Conservation (phyloP, 2,329 filamentous ascomycete genomes). For the Microcera coccophila region DNA sequence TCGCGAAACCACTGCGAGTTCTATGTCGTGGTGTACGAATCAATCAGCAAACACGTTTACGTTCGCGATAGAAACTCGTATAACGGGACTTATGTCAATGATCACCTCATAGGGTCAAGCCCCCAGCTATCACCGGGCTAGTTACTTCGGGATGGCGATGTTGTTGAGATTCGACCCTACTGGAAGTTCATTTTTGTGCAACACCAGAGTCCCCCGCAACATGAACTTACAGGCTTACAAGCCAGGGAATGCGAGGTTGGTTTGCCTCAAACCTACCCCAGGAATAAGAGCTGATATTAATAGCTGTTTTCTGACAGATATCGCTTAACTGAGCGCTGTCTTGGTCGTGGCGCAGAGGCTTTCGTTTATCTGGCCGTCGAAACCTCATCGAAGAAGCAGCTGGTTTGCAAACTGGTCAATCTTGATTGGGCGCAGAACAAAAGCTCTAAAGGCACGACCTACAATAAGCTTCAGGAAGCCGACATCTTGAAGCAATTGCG, state of each 20-base stretch:
- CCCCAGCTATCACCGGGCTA: constrained; percentile 38
- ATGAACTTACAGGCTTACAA: constrained; percentile 30
- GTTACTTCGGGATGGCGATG: constrained; percentile 49
- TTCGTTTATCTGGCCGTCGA: constrained; percentile 43
- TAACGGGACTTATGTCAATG: constrained; percentile 53
- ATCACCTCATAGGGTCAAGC: constrained; percentile 39
- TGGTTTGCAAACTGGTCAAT: constrained; percentile 66
- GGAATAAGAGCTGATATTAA: constrained; percentile 1
- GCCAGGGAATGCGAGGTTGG: constrained; percentile 31
- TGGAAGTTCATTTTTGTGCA: constrained; percentile 37
- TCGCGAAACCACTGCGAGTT: constrained; percentile 55
- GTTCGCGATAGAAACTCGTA: constrained; percentile 53
- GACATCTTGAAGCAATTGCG: constrained; percentile 50
- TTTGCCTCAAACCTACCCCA: background rate
- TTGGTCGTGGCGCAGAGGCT: constrained; percentile 38
- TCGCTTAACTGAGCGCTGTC: constrained; percentile 31
- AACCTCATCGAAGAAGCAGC: constrained; percentile 49
- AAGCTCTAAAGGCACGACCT: constrained; percentile 27
- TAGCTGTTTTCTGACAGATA: constrained; percentile 36
- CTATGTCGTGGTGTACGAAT: constrained; percentile 51
- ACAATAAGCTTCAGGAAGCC: constrained; percentile 45
- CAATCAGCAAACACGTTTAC: constrained; percentile 44
- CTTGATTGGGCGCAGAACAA: constrained; percentile 35
- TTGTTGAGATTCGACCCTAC: constrained; percentile 40
- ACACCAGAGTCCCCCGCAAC: constrained; percentile 18